phyloP scores from a whole-genome alignment of 768 basidiomycete species.

The Pulveroboletus ravenelii region DNA sequence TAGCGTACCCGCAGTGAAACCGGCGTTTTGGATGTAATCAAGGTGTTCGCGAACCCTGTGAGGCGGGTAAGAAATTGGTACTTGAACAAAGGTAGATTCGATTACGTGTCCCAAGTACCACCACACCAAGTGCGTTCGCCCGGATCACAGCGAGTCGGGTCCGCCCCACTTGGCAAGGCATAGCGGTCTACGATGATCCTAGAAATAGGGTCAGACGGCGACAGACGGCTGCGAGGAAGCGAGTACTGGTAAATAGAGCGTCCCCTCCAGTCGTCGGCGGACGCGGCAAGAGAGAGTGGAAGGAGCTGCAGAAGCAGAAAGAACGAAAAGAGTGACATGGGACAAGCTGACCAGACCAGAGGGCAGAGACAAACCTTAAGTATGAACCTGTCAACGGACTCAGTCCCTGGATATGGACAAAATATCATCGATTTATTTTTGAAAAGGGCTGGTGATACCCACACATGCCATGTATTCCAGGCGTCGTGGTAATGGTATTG shows the following conservation, averaged over 20 bases:
- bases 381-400: neutral
- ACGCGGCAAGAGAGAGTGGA: constrained; percentile 6
- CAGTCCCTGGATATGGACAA: no score
- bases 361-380: neutral
- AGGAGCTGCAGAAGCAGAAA: neutral
- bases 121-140: constrained; percentile 16
- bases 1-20: constrained; percentile 67
- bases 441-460: no score
- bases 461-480: no score
- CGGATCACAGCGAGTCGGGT: constrained; percentile 6
- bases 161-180: constrained; percentile 8
- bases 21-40: constrained; percentile 82
- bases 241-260: constrained; percentile 15
- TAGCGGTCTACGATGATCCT: constrained; percentile 14
- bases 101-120: constrained; percentile 13
- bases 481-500: no score
- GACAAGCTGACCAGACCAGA: neutral
- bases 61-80: neutral
- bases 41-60: constrained; percentile 61
- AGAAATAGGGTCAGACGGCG: neutral
- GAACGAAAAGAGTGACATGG: constrained; percentile 2
- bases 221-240: no score
- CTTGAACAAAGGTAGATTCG: neutral
- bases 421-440: no score
- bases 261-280: constrained; percentile 11